Conservation (phyloP, 1,139 yeast species). For the Hanseniaspora sp. region DNA sequence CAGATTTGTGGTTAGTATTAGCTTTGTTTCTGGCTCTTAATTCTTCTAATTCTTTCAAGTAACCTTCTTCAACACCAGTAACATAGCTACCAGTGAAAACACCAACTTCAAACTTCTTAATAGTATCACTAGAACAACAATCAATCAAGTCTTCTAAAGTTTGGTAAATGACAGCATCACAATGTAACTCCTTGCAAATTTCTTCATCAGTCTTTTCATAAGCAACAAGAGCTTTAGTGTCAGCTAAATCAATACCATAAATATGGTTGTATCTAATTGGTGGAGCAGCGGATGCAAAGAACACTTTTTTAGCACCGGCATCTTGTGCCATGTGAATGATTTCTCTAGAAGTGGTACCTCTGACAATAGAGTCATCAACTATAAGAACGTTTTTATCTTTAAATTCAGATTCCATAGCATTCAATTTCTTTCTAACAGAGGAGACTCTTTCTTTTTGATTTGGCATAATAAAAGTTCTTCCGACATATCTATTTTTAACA, state of each 20-base stretch:
- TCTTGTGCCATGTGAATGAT: slow-evolving; percentile 96
- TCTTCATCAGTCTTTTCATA: slow-evolving; percentile 63
- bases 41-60: slow-evolving; percentile 68
- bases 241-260: slow-evolving; percentile 95
- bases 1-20: slow-evolving; percentile 65
- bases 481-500: slow-evolving; percentile 90
- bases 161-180: slow-evolving; percentile 86
- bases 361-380: slow-evolving; percentile 92
- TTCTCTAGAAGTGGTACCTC: slow-evolving; percentile 95
- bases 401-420: slow-evolving; percentile 93
- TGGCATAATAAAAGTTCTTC: slow-evolving; percentile 97
- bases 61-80: slow-evolving; percentile 80
- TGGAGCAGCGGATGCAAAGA: slow-evolving; percentile 94
- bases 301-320: slow-evolving; percentile 90
- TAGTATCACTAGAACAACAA: slow-evolving; percentile 52
- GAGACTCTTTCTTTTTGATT: slow-evolving; percentile 91
- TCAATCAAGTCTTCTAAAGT: slow-evolving; percentile 66
- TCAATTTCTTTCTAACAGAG: slow-evolving; percentile 84
- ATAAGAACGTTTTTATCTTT: slow-evolving; percentile 73
- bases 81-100: slow-evolving; percentile 93
- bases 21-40: slow-evolving; percentile 73
- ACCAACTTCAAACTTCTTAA: slow-evolving; percentile 69
- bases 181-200: slow-evolving; percentile 71
- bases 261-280: slow-evolving; percentile 91
- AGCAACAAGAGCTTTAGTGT: slow-evolving; percentile 87